phyloP scores from a whole-genome alignment of 106 monocot species.

The Dendrobium huoshanense region DNA sequence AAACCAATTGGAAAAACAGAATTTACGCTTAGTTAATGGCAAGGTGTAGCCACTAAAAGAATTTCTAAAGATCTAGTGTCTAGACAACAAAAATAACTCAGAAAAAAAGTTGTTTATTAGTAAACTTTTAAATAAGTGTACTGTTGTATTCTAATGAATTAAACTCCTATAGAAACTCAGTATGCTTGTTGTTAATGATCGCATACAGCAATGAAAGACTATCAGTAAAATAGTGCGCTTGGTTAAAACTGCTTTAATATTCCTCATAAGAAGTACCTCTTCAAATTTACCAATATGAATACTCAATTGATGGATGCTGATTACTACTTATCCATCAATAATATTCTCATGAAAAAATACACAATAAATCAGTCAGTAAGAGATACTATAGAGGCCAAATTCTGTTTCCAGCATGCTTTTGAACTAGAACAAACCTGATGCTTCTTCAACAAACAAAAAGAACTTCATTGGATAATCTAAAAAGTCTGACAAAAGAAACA shows the following conservation, averaged over 20 bases:
- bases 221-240: not conserved
- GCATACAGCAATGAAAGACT: not conserved
- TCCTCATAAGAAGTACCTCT: not conserved
- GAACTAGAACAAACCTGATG: not conserved
- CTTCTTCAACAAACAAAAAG: not conserved
- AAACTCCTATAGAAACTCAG: not conserved
- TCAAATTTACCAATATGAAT: not conserved
- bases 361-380: not conserved
- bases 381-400: not conserved
- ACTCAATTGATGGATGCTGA: not conserved
- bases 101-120: not conserved
- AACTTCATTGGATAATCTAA: not conserved
- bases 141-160: not conserved
- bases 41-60: not conserved
- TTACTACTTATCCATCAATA: not conserved
- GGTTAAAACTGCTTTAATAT: not conserved
- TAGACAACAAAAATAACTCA: not conserved
- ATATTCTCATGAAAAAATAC: not conserved
- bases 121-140: not conserved
- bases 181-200: not conserved
- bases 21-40: not conserved
- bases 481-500: not conserved
- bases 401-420: not conserved
- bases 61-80: not conserved
- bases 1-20: not conserved